Base-by-base conservation (phyloP, 1,284 basidiomycete species). In the Trichosporon sp. region DNA sequence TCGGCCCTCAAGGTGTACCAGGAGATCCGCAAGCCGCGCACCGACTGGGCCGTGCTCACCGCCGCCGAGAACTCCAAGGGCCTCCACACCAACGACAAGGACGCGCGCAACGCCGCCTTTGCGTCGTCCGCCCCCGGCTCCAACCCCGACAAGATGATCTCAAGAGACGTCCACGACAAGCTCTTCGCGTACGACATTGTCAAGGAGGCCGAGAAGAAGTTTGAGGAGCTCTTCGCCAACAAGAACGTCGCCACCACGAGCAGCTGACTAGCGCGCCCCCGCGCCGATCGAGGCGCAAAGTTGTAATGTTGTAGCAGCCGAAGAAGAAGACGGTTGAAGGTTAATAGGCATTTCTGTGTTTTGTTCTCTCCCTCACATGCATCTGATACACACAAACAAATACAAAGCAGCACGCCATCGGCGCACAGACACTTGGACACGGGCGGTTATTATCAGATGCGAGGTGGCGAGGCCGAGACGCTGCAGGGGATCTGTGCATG, bases 121-220 rank as follows among this genome's bases (percentile, higher is more conserved):
- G 68, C 66, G 53, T 62, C 69, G 18, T 73, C 72, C 6, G 69
- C 72, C 63, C 74, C 73, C 64, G 69, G 76, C 5, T 56, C 70
- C n/a, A 77, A 77, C 64, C 76, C 75, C 3, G 77, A 90, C 72
- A 90, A 92, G 77, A 72, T 72, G 71, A 68, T 72, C 67, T 68
- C 66, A 29, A 66, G 75, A 51, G 74, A 74, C 9, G 63, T 71
- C 23, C 76, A 78, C 67, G 72, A 74, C 60, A 74, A 63, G n/a
- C 66, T 78, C 58, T 78, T 75, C 68, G 62, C 63, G 23, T 71
- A 73, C 65, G 76, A 78, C 72, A 66, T 75, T 5, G 69, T 68
- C 11, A 70, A 72, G 65, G 76, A 76, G 63, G 68, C 76, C 2
- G 74, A 71, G 31, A 67, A 74, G 62, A 51, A 66, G 65, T 76